Base-by-base conservation (phyloP, 208 protist genomes). In the Leishmania martiniquensis region DNA sequence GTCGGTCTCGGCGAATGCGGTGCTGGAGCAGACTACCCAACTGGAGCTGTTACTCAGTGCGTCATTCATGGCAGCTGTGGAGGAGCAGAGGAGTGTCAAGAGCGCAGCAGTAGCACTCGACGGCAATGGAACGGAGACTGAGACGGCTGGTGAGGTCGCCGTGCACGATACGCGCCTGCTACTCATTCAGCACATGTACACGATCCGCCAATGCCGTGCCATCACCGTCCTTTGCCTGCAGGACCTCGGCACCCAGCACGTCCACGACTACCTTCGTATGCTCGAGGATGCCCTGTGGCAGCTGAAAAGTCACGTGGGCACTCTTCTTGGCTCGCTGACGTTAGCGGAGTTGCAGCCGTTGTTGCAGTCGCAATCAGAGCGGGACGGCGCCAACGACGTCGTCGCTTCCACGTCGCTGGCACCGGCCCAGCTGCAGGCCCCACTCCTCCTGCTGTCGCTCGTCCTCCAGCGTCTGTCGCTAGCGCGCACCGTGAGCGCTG, bases 251-350 rank as follows among this genome's bases (percentile, higher is more conserved):
- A 82, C 87, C 47, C 82, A 88, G 66, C 91, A 92, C 60, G 82
- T 95, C 9, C 84, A 89, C 59, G 88, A 85, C 10, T 97, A 96
- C 76, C 76, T 97, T 4, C 59, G 77, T 34, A 87, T 97, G 82
- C 80, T 97, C 20, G 88, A 97, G 63, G 86, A 89, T n/a, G 91
- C 88, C 0, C 69, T 97, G 63, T 97, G 94, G 94, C 89, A 96
- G 75, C 73, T 95, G 32, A 72, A 82, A 44, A 87, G 74, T 10
- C 70, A 87, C n/a, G 75, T 94, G 22, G 87, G 82, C 5, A 80
- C 76, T n/a, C 42, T 97, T 15, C 80, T 91, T 29, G 92, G 90
- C 22, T 72, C 72, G n/a, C 60, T 84, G 57, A 77, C 74, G 3
- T 13, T 84, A 7, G 17, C 34, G 17, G 75, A 80, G 47, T 72